These are phyloP conservation scores for Gyrodon lividus DNA, from an alignment of 768 basidiomycete species.

Conservation along the genomic window DNA sequence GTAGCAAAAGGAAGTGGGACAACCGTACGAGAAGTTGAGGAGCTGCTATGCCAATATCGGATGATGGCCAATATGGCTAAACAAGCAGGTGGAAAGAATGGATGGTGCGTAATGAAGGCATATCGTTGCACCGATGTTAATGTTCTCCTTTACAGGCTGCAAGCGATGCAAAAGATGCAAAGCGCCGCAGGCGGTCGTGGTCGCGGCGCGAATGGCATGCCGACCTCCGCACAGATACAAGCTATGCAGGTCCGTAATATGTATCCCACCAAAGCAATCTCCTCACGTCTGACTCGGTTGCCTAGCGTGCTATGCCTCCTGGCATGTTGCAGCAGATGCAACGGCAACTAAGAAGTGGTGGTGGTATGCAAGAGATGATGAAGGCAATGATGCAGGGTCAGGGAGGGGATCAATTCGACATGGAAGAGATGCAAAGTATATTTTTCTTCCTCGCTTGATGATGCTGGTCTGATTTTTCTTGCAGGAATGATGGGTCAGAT, in stretches of 20 bases:
- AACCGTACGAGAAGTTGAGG: slow-evolving; percentile 96
- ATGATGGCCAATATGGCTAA: slow-evolving; percentile 99
- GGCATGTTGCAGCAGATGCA: slow-evolving; percentile 96
- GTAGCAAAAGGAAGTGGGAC: slow-evolving; percentile 95
- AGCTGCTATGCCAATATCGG: slow-evolving; percentile 91
- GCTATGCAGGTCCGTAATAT: slow-evolving; percentile 76
- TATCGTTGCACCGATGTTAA: slow-evolving; percentile 5
- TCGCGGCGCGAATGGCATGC: slow-evolving; percentile 83
- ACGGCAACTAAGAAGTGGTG: slow-evolving; percentile 71
- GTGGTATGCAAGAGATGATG: slow-evolving; percentile 98
- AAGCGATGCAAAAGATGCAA: slow-evolving; percentile 93
- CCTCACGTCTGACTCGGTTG: slow-evolving; percentile 4
- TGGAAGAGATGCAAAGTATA: slow-evolving; percentile 93
- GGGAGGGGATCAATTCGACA: slow-evolving; percentile 85
- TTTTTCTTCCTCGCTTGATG: slow-evolving; percentile 13
- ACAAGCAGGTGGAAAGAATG: slow-evolving; percentile 96
- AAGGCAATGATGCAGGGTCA: slow-evolving; percentile 96
- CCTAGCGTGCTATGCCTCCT: slow-evolving; percentile 87
- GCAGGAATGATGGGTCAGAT: slow-evolving; percentile 87
- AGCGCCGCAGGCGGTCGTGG: slow-evolving; percentile 82
- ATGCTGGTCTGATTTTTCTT: slow-evolving; percentile 7
- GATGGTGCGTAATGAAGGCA: slow-evolving; percentile 55
- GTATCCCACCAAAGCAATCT: neutral
- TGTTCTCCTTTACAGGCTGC: slow-evolving; percentile 49
- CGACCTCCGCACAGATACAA: slow-evolving; percentile 89